These are phyloP conservation scores for Eutrema salsugineum DNA, from an alignment of 441 rosid genomes.

Conservation along the genomic window DNA sequence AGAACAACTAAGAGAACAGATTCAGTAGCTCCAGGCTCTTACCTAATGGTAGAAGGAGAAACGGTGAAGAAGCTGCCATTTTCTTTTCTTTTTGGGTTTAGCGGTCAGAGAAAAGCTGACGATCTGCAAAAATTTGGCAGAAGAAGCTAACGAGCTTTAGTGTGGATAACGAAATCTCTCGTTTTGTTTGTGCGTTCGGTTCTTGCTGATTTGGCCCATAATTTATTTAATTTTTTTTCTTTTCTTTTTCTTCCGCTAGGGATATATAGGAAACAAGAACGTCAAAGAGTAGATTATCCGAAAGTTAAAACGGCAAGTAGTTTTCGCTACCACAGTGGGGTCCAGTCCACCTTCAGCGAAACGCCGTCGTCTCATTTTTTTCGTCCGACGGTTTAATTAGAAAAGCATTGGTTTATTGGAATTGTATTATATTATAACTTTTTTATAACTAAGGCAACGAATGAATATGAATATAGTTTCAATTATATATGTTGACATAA, in stretches of 20 bases:
- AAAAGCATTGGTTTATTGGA: too few species aligned
- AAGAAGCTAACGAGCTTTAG: neutral
- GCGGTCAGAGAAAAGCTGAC: conserved; percentile 5
- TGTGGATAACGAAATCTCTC: conserved; percentile 58
- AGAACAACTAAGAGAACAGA: neutral
- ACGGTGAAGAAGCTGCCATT: conserved; percentile 52
- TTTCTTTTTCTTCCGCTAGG: neutral
- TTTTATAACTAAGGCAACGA: neutral
- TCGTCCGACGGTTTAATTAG: neutral
- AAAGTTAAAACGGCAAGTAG: neutral
- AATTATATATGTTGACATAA: neutral
- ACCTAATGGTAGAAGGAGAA: conserved; percentile 58
- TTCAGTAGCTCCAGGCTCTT: neutral
- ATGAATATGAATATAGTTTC: neutral
- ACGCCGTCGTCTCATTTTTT: neutral
- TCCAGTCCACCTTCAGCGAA: too few species aligned
- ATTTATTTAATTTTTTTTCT: neutral
- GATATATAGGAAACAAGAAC: neutral
- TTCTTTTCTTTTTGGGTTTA: neutral
- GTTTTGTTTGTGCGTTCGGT: conserved; percentile 6
- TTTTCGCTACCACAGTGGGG: neutral
- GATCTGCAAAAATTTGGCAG: neutral
- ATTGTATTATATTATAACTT: too few species aligned
- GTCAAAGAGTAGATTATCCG: neutral
- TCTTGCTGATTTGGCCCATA: conserved; percentile 17